A percentile compares a stretch with the other conserved stretches of the same genome.
These are phyloP conservation scores for Arabidopsis hybrid DNA, from an alignment of 441 rosid genomes.

Conservation along the genomic window DNA sequence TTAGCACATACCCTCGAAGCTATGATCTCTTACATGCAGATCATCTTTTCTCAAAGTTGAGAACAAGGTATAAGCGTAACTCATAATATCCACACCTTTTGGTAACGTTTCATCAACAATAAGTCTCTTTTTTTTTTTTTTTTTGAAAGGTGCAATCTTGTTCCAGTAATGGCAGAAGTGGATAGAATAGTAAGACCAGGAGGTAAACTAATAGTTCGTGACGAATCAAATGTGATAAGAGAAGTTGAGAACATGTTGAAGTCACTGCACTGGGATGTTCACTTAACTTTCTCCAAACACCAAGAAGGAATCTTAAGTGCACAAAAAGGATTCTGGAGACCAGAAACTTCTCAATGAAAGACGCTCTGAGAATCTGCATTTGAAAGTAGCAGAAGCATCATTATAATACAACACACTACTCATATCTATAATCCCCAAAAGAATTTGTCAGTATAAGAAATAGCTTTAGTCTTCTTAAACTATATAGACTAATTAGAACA, in stretches of 20 bases:
- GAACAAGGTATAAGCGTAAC: constrained; percentile 53
- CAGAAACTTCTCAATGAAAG: constrained; percentile 53
- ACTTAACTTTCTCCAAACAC: constrained; percentile 70
- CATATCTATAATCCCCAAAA: constrained; percentile 8
- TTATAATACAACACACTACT: background rate
- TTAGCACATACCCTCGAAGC: constrained; percentile 87
- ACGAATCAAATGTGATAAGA: constrained; percentile 59
- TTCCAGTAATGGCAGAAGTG: constrained; percentile 83
- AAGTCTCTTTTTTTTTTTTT: background rate
- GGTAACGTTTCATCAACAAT: background rate
- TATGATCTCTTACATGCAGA: constrained; percentile 95
- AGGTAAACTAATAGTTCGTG: constrained; percentile 81
- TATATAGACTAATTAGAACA: constrained; percentile 43
- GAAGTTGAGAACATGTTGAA: constrained; percentile 83
- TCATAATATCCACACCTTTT: background rate
- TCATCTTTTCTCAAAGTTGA: constrained; percentile 91
- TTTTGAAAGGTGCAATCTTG: constrained; percentile 78
- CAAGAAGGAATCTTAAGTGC: constrained; percentile 85
- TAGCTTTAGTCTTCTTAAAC: constrained; percentile 35
- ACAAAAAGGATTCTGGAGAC: constrained; percentile 91
- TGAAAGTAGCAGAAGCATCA: constrained; percentile 15
- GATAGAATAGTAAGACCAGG: constrained; percentile 94
- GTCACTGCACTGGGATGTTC: constrained; percentile 90
- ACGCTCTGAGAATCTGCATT: constrained; percentile 11
- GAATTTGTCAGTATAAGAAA: constrained; percentile 12